Conservation (phyloP, 495 filamentous ascomycete species). For the Acidomyces sp. region DNA sequence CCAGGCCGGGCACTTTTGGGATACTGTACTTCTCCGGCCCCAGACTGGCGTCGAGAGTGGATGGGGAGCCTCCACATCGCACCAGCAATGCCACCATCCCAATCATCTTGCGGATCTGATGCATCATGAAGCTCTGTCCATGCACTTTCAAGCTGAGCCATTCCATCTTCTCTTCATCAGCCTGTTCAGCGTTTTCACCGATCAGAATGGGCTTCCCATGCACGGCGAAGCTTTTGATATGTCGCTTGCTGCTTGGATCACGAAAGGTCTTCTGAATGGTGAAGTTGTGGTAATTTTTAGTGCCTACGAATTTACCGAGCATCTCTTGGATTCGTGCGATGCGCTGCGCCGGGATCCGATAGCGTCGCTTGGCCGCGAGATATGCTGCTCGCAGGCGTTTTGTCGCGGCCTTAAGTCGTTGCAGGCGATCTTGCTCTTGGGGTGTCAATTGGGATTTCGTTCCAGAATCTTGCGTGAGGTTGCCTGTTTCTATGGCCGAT, state of each 20-base stretch:
- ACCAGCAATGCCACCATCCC: slow-evolving; percentile 76
- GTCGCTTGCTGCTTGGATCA: slow-evolving; percentile 71
- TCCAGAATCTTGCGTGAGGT: neutral
- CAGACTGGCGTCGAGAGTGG: slow-evolving; percentile 52
- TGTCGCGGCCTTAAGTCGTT: slow-evolving; percentile 45
- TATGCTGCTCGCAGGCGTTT: slow-evolving; percentile 69
- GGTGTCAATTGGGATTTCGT: neutral
- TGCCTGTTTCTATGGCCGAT: neutral
- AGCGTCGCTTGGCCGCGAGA: slow-evolving; percentile 59
- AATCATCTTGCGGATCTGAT: slow-evolving; percentile 98
- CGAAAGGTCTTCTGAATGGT: slow-evolving; percentile 70
- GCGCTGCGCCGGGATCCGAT: slow-evolving; percentile 62
- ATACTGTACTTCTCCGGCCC: slow-evolving; percentile 60
- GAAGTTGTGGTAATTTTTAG: slow-evolving; percentile 88
- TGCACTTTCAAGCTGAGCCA: slow-evolving; percentile 94
- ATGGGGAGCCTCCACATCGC: slow-evolving; percentile 59
- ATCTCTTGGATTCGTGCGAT: slow-evolving; percentile 57
- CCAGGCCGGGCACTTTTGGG: slow-evolving; percentile 82
- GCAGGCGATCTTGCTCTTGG: slow-evolving; percentile 10
- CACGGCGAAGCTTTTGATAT: slow-evolving; percentile 78
- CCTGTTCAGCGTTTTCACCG: slow-evolving; percentile 12
- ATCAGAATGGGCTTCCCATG: slow-evolving; percentile 63
- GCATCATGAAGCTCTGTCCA: slow-evolving; percentile 99
- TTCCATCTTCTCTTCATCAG: slow-evolving; percentile 52
- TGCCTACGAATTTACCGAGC: slow-evolving; percentile 61